These are phyloP conservation scores for Phytophthora meadii DNA, from an alignment of 352 stramenopile species.

Conservation along the genomic window DNA sequence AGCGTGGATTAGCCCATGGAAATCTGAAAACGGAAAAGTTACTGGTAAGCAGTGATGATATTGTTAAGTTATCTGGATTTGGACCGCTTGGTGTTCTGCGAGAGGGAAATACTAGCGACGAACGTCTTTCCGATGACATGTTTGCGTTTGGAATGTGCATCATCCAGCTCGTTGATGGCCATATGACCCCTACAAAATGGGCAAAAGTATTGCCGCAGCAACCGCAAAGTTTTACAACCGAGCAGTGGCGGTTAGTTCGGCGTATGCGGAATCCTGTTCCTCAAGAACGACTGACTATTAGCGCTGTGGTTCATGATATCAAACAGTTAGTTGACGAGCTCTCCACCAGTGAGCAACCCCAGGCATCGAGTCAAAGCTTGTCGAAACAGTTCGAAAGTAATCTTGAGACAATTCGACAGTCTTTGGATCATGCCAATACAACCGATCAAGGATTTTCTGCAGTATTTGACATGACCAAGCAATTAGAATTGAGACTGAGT, in stretches of 20 bases:
- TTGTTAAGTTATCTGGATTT: slow-evolving; percentile 18
- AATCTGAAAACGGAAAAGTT: slow-evolving; percentile 28
- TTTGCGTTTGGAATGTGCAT: slow-evolving; percentile 24
- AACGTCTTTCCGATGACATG: slow-evolving; percentile 10
- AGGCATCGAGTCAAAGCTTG: background rate
- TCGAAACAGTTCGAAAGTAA: slow-evolving; percentile 2
- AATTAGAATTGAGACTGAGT: slow-evolving; percentile 5
- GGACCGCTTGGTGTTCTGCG: background rate
- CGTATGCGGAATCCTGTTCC: slow-evolving; percentile 22
- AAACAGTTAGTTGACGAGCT: slow-evolving; percentile 3
- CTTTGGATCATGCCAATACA: background rate
- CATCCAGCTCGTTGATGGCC: slow-evolving; percentile 17
- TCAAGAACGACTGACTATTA: slow-evolving; percentile 4
- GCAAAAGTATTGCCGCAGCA: slow-evolving; percentile 5
- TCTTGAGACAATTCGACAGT: background rate
- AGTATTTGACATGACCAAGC: slow-evolving; percentile 7
- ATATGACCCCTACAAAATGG: background rate
- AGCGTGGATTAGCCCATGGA: slow-evolving; percentile 24
- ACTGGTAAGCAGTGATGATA: slow-evolving; percentile 26
- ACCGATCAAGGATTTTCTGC: background rate
- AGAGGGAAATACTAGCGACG: background rate
- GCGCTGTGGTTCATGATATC: slow-evolving; percentile 22
- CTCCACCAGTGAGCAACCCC: background rate
- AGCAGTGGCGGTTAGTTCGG: slow-evolving; percentile 23
- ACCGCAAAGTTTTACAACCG: slow-evolving; percentile 10